Base-by-base conservation (phyloP, 2,329 filamentous ascomycete species). In the Penicillium sp. region DNA sequence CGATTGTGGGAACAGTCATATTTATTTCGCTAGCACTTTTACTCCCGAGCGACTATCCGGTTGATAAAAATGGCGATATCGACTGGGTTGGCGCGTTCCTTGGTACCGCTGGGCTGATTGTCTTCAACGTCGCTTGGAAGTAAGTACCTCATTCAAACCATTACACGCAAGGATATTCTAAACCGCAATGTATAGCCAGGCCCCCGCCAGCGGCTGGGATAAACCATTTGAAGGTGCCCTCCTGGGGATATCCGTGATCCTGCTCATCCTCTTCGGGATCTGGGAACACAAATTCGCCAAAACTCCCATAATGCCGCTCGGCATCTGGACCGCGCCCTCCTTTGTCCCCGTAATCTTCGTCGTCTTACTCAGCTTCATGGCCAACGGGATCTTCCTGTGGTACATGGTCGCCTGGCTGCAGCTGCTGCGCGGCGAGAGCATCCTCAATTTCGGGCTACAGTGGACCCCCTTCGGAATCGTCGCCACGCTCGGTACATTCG, bases 111-210 rank as follows among this genome's bases (percentile, higher is more conserved):
- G 75, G 76, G 5, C 66, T 84, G n/a, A 70, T 83, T 2, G 65
- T 84, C 0, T 84, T 84, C 60, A 84, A 82, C 57, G 75, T 85
- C 19, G 77, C 77, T 1, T 85, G 82, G 78, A 85, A 84, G 82
- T 83, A 66, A 73, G 76, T 71, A 26, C 17, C 26, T 2, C 7
- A 48, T 9, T 19, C 17, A n/a, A 7, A 7, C 11, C 11, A 2
- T 35, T 3, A 3, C 31, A 35, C 11, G 31, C 7, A 5, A 35
- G 31, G 31, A 35, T 8, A 5, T 35, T 5, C 31, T 8, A 3
- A 5, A 35, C 31, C 31, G 7, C 31, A 21, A 35, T 23, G 11
- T 7, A 35, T 46, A 75, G 73, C 56, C 76, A 82, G 76, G 81
- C 82, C 3, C 81, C 82, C 0, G 75, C 76, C 0, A 79, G 75